Conservation (phyloP, 495 filamentous ascomycete genomes). For the Pyronema domesticum region DNA sequence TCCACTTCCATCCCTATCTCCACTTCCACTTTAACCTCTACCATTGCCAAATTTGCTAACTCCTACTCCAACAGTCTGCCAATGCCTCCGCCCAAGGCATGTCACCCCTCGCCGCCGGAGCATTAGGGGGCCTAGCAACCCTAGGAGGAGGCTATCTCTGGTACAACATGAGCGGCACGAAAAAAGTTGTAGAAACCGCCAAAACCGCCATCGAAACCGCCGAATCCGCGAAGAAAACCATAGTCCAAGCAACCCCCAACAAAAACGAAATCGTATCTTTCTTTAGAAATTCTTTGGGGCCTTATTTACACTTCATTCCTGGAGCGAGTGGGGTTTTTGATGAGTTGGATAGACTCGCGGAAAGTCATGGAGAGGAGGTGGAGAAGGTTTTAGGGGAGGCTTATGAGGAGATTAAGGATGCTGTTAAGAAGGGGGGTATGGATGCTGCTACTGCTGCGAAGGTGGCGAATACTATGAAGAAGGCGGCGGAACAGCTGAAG, state of each 20-base stretch:
- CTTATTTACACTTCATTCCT: slow-evolving; percentile 48
- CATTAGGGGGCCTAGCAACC: not conserved
- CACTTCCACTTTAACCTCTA: not conserved
- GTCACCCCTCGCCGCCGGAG: not conserved
- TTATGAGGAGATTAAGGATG: slow-evolving; percentile 38
- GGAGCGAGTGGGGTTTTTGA: slow-evolving; percentile 46
- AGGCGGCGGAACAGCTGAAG: slow-evolving; percentile 33
- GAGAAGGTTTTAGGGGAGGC: slow-evolving; percentile 42
- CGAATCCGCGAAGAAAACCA: slow-evolving; percentile 1
- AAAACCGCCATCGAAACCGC: no score
- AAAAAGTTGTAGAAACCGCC: slow-evolving; percentile 4
- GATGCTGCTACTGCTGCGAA: slow-evolving; percentile 34
- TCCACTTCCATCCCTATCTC: not conserved
- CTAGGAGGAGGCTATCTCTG: slow-evolving; percentile 6
- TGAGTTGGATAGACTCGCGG: slow-evolving; percentile 41
- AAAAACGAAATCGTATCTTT: not conserved
- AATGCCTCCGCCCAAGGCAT: not conserved
- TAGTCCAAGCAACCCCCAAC: not conserved
- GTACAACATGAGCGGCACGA: slow-evolving; percentile 8
- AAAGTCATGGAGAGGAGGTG: slow-evolving; percentile 43
- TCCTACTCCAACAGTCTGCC: not conserved
- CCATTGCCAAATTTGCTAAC: not conserved
- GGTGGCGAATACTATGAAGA: slow-evolving; percentile 36
- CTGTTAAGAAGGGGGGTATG: slow-evolving; percentile 33
- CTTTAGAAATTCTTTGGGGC: not conserved